phyloP scores from a whole-genome alignment of 768 basidiomycete species.

The Filobasidium wieringae region DNA sequence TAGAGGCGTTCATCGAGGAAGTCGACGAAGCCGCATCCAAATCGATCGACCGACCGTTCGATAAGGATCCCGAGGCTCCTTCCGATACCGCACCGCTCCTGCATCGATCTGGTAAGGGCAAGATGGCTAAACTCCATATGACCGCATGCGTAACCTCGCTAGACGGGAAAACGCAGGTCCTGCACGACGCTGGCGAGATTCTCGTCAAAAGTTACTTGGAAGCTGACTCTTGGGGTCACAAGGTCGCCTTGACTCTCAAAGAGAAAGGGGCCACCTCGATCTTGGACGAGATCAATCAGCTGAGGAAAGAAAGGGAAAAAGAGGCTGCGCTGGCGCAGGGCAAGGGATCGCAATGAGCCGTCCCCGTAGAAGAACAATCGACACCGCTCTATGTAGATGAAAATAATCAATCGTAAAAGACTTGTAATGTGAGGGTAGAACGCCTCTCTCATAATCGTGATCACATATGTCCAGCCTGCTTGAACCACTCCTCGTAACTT shows the following conservation, averaged over 20 bases:
- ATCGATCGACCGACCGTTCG: constrained; percentile 2
- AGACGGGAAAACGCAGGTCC: constrained; percentile 59
- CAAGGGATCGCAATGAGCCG: too few species aligned
- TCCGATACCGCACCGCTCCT: constrained; percentile 23
- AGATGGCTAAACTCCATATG: constrained; percentile 46
- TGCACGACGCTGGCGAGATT: constrained; percentile 49
- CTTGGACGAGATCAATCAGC: constrained; percentile 66
- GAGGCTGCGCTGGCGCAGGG: too few species aligned
- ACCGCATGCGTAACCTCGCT: constrained; percentile 76
- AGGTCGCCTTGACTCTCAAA: constrained; percentile 55
- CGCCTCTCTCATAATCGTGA: too few species aligned
- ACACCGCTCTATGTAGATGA: too few species aligned
- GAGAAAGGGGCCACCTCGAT: constrained; percentile 64
- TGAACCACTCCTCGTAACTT: too few species aligned
- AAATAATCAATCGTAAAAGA: too few species aligned
- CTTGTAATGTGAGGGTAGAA: too few species aligned
- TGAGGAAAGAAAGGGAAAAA: constrained; percentile 50
- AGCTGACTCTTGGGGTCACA: constrained; percentile 57
- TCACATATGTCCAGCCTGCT: too few species aligned
- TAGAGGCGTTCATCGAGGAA: constrained; percentile 45
- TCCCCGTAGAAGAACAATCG: too few species aligned
- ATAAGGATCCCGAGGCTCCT: constrained; percentile 13
- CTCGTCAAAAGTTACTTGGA: constrained; percentile 48
- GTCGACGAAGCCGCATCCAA: constrained; percentile 32
- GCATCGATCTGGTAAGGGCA: constrained; percentile 9